Percentiles rank a stretch among this genome's conserved stretches.
Evolutionary conservation across 176 grass and related monocot species (phyloP).

Genomic region (Olyra latifolia): DNA sequence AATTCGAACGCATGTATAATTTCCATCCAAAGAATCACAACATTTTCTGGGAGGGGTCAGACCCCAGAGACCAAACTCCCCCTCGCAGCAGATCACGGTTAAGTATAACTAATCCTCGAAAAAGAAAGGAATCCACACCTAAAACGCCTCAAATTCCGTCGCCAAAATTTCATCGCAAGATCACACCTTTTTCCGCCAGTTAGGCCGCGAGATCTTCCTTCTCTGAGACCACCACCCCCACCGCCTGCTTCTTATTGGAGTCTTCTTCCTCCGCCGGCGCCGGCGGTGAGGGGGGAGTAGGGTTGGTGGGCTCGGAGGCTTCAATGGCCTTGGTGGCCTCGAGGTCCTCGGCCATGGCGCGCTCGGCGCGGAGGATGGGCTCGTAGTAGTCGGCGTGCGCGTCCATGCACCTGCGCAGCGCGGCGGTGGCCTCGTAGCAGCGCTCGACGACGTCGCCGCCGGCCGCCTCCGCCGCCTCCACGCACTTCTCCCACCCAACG

Average conservation of each 20-base stretch:
- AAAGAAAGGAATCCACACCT: conserved; percentile 22
- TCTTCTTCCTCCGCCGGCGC: neutral
- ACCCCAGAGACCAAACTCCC: neutral
- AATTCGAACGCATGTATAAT: conserved; percentile 26
- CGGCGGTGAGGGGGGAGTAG: neutral
- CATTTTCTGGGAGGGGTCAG: conserved; percentile 19
- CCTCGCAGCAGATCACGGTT: neutral
- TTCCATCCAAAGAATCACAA: conserved; percentile 38
- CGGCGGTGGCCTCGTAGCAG: conserved; percentile 53
- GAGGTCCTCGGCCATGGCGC: conserved; percentile 49
- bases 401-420: conserved; percentile 85
- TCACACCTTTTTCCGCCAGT: neutral
- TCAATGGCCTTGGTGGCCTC: conserved; percentile 22
- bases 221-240: neutral
- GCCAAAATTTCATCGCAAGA: conserved; percentile 28
- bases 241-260: neutral
- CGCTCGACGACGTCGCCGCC: conserved; percentile 66
- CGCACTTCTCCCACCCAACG: conserved; percentile 87
- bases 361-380: conserved; percentile 68
- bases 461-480: conserved; percentile 59
- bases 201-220: conserved; percentile 4
- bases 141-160: conserved; percentile 26
- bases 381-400: conserved; percentile 74
- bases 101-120: neutral
- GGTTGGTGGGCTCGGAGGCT: neutral